A percentile compares a stretch with the other conserved stretches of the same genome.
These are phyloP conservation scores for Podila epicladia DNA, from an alignment of 192 early-diverging fungal genomes.

Conservation along the genomic window DNA sequence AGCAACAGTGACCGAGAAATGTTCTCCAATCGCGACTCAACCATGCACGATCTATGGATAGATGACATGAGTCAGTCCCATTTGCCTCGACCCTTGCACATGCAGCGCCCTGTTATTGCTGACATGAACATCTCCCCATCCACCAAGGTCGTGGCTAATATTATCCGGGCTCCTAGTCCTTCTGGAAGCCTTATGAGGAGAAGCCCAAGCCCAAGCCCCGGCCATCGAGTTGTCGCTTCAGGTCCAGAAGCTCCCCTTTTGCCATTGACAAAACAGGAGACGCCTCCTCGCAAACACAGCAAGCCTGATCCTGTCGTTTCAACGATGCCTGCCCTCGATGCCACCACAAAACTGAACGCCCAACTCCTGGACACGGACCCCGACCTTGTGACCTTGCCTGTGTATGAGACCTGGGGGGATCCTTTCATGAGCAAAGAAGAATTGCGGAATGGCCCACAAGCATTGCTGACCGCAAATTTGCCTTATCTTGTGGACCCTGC, in stretches of 20 bases:
- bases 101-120: conserved; percentile 9
- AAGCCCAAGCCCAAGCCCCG: background rate
- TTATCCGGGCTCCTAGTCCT: background rate
- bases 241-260: background rate
- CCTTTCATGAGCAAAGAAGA: conserved; percentile 3
- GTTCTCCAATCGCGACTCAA: too few relatives aligned
- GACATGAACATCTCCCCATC: conserved; percentile 3
- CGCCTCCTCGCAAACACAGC: too few relatives aligned
- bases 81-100: conserved; percentile 18
- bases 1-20: too few relatives aligned
- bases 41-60: too few relatives aligned
- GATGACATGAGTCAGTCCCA: background rate
- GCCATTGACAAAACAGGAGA: background rate
- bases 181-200: background rate
- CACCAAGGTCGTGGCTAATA: conserved; percentile 3
- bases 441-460: background rate
- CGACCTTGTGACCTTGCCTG: too few relatives aligned
- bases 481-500: background rate
- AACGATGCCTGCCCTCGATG: too few relatives aligned
- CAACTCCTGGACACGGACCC: too few relatives aligned
- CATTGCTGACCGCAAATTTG: background rate
- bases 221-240: background rate
- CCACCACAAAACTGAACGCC: too few relatives aligned
- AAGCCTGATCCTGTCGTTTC: too few relatives aligned
- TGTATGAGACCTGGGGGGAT: background rate